Evolutionary conservation across 768 basidiomycete species (phyloP).

Genomic region (Kwoniella shandongensis): DNA sequence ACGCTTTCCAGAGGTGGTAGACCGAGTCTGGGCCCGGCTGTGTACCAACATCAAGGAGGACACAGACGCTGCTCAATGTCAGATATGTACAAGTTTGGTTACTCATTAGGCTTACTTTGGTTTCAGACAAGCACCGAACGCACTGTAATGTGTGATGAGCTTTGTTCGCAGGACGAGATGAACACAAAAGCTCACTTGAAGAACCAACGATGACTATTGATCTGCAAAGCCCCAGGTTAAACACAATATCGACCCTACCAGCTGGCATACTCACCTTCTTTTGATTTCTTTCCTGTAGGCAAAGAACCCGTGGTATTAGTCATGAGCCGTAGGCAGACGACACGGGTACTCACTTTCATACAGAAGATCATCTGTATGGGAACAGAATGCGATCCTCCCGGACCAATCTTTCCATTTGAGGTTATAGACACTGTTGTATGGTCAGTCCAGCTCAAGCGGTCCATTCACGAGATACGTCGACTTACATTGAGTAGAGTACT

Average conservation of each 20-base stretch:
- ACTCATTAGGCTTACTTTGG: constrained; percentile 36
- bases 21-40: constrained; percentile 82
- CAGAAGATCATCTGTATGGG: constrained; percentile 91
- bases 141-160: constrained; percentile 28
- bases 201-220: constrained; percentile 90
- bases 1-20: constrained; percentile 94
- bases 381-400: constrained; percentile 71
- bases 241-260: background rate
- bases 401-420: constrained; percentile 69
- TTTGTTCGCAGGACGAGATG: background rate
- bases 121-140: constrained; percentile 45
- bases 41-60: constrained; percentile 91
- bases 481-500: constrained; percentile 77
- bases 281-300: constrained; percentile 64
- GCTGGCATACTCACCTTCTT: constrained; percentile 59
- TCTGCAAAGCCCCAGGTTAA: constrained; percentile 56
- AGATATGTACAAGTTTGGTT: constrained; percentile 1
- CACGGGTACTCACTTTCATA: constrained; percentile 35
- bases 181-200: constrained; percentile 67
- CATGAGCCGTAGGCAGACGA: constrained; percentile 41
- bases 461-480: constrained; percentile 16
- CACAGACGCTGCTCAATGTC: constrained; percentile 77
- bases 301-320: background rate
- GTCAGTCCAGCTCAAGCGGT: constrained; percentile 5
- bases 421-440: constrained; percentile 69